Percentiles rank a stretch among this genome's conserved stretches.
These are phyloP conservation scores for Penicillium alfredii DNA, from an alignment of 495 filamentous ascomycete genomes.

Conservation along the genomic window DNA sequence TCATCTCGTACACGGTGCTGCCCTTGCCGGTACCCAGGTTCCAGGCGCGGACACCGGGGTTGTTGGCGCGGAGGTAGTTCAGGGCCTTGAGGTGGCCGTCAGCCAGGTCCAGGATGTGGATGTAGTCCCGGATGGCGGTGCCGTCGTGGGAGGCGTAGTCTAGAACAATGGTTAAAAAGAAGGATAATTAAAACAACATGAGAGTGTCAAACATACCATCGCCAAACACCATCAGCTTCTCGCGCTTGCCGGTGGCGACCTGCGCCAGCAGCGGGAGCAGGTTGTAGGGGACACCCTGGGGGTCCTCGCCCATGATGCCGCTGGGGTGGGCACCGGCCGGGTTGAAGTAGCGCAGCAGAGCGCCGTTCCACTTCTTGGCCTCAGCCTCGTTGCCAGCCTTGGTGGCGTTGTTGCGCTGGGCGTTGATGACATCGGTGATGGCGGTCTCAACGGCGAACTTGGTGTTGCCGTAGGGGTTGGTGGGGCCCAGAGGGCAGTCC, in stretches of 20 bases:
- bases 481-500: conserved; percentile 89
- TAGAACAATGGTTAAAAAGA: conserved; percentile 29
- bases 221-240: conserved; percentile 91
- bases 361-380: conserved; percentile 81
- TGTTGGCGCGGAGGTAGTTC: conserved; percentile 81
- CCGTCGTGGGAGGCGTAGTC: conserved; percentile 88
- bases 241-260: conserved; percentile 89
- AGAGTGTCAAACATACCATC: conserved; percentile 57
- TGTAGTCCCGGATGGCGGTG: conserved; percentile 72
- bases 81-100: conserved; percentile 86
- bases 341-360: conserved; percentile 95
- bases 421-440: conserved; percentile 85
- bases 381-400: conserved; percentile 66
- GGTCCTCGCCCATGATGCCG: conserved; percentile 98
- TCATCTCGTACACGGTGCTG: conserved; percentile 94
- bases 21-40: conserved; percentile 95
- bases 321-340: conserved; percentile 90
- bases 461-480: conserved; percentile 94
- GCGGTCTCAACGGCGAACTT: conserved; percentile 86
- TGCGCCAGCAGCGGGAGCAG: conserved; percentile 89
- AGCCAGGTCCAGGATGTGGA: conserved; percentile 84
- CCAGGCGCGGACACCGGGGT: conserved; percentile 93
- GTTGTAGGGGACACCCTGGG: conserved; percentile 93
- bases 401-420: conserved; percentile 75
- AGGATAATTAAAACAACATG: not conserved